Evolutionary conservation across 306 rosid species (phyloP).

Genomic region (Cajanus cajan): DNA sequence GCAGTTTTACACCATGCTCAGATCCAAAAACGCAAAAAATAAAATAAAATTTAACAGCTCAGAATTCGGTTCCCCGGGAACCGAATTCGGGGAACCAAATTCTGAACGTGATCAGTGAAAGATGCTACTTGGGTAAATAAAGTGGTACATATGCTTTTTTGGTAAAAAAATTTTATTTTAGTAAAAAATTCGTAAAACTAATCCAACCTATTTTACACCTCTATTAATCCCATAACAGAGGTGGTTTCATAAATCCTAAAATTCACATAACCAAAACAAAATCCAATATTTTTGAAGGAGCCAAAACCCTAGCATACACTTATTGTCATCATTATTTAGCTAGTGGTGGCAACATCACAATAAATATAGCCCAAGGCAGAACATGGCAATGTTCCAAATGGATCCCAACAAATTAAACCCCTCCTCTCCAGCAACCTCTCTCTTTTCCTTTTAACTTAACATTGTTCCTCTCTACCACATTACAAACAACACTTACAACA

Average conservation of each 20-base stretch:
- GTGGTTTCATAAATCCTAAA: background rate
- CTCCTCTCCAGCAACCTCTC: background rate
- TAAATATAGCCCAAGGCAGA: background rate
- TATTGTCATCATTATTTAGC: background rate
- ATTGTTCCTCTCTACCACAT: background rate
- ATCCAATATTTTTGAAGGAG: background rate
- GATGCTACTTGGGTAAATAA: too few relatives aligned
- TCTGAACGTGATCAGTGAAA: too few relatives aligned
- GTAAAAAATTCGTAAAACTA: too few relatives aligned
- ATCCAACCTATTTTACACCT: too few relatives aligned
- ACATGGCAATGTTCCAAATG: conserved; percentile 5
- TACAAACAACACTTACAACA: background rate
- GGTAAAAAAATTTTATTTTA: too few relatives aligned
- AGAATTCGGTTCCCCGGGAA: too few relatives aligned
- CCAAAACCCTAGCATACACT: background rate
- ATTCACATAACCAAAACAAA: background rate
- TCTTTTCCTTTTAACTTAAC: background rate
- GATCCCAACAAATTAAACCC: conserved; percentile 1
- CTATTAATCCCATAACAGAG: too few relatives aligned
- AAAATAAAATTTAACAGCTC: too few relatives aligned
- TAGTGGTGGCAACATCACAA: conserved; percentile 6
- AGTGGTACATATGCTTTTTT: too few relatives aligned
- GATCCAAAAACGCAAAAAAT: too few relatives aligned
- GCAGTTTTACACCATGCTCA: too few relatives aligned
- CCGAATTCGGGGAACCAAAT: too few relatives aligned